A percentile compares a stretch with the other conserved stretches of the same genome.
Evolutionary conservation across 805 yeast species (phyloP).

Genomic region (Saturnispora hagleri): DNA sequence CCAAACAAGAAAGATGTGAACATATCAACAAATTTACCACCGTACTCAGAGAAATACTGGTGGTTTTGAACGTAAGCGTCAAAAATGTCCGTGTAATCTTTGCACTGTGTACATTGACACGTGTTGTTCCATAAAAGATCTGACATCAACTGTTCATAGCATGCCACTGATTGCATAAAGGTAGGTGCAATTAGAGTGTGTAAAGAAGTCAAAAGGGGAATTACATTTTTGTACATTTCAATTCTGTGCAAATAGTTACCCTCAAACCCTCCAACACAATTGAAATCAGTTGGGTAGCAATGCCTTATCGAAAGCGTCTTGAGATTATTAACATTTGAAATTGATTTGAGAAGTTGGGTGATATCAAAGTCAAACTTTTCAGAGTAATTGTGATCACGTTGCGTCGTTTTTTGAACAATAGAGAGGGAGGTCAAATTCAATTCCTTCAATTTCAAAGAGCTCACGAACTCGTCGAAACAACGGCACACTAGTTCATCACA

Average conservation of each 20-base stretch:
- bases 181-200: constrained; percentile 48
- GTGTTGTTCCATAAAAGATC: constrained; percentile 67
- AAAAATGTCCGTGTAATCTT: constrained; percentile 35
- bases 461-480: constrained; percentile 37
- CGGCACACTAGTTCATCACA: constrained; percentile 39
- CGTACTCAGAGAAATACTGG: constrained; percentile 41
- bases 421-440: constrained; percentile 30
- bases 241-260: constrained; percentile 62
- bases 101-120: constrained; percentile 54
- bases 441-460: constrained; percentile 15
- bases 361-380: constrained; percentile 47
- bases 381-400: constrained; percentile 36
- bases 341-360: constrained; percentile 31
- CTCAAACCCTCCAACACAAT: constrained; percentile 56
- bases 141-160: constrained; percentile 64
- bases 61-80: constrained; percentile 60
- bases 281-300: constrained; percentile 48
- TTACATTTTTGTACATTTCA: constrained; percentile 36
- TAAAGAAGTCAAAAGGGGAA: constrained; percentile 38
- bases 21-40: constrained; percentile 47
- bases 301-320: constrained; percentile 45
- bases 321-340: constrained; percentile 29
- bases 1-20: constrained; percentile 50
- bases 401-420: constrained; percentile 27
- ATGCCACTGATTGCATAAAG: constrained; percentile 47